Percentiles rank a stretch among this genome's conserved stretches.
phyloP scores from a whole-genome alignment of 352 stramenopile species.

The Phytophthora boehmeriae region DNA sequence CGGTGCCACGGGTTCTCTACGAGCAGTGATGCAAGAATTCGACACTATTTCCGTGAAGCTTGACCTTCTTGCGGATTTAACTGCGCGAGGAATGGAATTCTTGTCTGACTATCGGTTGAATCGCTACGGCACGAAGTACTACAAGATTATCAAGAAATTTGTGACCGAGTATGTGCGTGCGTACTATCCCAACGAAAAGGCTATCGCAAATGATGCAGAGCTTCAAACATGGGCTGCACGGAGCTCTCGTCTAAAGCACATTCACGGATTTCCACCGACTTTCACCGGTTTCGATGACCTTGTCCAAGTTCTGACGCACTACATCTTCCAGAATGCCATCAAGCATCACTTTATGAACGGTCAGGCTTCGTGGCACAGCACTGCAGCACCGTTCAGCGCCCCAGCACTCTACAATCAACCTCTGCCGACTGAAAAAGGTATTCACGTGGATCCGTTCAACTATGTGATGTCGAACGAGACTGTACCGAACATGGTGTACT shows the following conservation, averaged over 20 bases:
- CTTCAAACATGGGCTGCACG: slow-evolving; percentile 48
- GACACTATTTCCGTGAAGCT: slow-evolving; percentile 24
- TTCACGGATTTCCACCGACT: slow-evolving; percentile 36
- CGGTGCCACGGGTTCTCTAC: slow-evolving; percentile 36
- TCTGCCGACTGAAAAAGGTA: slow-evolving; percentile 32
- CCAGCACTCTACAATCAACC: slow-evolving; percentile 40
- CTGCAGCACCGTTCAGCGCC: slow-evolving; percentile 29
- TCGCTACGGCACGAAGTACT: slow-evolving; percentile 33
- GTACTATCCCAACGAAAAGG: slow-evolving; percentile 38
- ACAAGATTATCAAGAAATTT: slow-evolving; percentile 42
- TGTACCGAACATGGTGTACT: slow-evolving; percentile 28
- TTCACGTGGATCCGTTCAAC: slow-evolving; percentile 37
- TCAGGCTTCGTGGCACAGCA: slow-evolving; percentile 41
- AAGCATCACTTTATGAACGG: slow-evolving; percentile 61
- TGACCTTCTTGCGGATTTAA: slow-evolving; percentile 30
- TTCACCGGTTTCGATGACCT: slow-evolving; percentile 29
- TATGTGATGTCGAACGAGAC: slow-evolving; percentile 46
- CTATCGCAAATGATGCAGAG: slow-evolving; percentile 36
- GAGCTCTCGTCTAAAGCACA: slow-evolving; percentile 28
- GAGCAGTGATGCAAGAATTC: slow-evolving; percentile 34
- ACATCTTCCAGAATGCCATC: slow-evolving; percentile 46
- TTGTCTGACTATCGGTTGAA: slow-evolving; percentile 32
- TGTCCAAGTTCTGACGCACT: slow-evolving; percentile 33
- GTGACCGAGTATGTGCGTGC: slow-evolving; percentile 38
- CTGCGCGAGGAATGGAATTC: slow-evolving; percentile 23